A percentile compares a stretch with the other conserved stretches of the same genome.
These are phyloP conservation scores for Plasmodium vivax DNA, from an alignment of 169 alveolate genomes.

Conservation along the genomic window DNA sequence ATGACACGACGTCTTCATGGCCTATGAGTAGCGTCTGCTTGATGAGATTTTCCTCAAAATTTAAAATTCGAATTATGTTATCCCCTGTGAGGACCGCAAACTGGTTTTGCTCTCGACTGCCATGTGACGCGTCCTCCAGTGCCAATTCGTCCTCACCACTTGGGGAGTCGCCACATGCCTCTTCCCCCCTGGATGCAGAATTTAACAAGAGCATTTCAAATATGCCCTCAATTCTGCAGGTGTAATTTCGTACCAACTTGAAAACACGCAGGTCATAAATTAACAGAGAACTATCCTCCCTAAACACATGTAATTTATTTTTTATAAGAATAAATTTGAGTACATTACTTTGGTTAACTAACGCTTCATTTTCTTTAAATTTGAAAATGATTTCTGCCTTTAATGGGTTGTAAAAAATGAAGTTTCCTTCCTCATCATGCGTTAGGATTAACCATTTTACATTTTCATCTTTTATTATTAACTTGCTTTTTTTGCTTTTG, in stretches of 20 bases:
- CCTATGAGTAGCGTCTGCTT: constrained; percentile 54
- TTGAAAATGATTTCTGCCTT: constrained; percentile 45
- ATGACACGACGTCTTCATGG: constrained; percentile 71
- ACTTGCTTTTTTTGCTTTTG: constrained; percentile 38
- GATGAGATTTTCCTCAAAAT: constrained; percentile 41
- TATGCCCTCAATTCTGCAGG: constrained; percentile 63
- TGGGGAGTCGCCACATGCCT: not conserved
- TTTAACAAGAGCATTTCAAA: constrained; percentile 62
- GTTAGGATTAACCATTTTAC: constrained; percentile 70
- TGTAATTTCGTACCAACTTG: constrained; percentile 28
- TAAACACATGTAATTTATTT: constrained; percentile 43
- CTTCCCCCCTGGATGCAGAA: not conserved
- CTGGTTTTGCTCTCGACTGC: not conserved
- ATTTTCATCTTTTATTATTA: constrained; percentile 54
- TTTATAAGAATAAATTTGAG: constrained; percentile 51
- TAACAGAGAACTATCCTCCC: constrained; percentile 70
- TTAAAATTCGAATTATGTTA: constrained; percentile 60
- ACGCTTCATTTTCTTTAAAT: constrained; percentile 33
- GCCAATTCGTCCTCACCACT: constrained; percentile 13
- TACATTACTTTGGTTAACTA: constrained; percentile 45
- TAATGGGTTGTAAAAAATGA: constrained; percentile 61
- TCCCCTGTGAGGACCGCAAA: constrained; percentile 49
- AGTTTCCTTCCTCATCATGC: constrained; percentile 38
- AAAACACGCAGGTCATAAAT: constrained; percentile 41
- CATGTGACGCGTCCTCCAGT: not conserved